Conservation (phyloP, 1,139 yeast genomes). For the Nakaseomyces delphensis region DNA sequence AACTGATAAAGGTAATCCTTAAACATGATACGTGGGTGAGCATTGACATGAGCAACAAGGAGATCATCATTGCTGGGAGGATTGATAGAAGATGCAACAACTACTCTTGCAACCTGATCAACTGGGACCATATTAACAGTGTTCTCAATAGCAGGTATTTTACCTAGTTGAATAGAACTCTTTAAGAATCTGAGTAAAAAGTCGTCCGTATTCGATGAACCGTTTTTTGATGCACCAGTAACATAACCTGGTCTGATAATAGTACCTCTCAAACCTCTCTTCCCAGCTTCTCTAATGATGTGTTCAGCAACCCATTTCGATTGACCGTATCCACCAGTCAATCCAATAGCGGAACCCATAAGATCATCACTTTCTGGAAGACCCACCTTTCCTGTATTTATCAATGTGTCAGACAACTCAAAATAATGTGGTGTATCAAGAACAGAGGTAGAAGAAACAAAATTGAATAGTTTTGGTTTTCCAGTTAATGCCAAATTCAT, state of each 20-base stretch:
- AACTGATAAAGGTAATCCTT: slow-evolving; percentile 63
- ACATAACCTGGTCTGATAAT: slow-evolving; percentile 95
- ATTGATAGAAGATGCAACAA: slow-evolving; percentile 70
- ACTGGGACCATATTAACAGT: slow-evolving; percentile 96
- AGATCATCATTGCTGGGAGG: slow-evolving; percentile 51
- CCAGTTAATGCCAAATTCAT: slow-evolving; percentile 73
- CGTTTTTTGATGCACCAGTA: slow-evolving; percentile 74
- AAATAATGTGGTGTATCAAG: slow-evolving; percentile 78
- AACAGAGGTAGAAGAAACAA: slow-evolving; percentile 92
- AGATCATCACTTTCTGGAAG: slow-evolving; percentile 75
- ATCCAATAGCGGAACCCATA: slow-evolving; percentile 68
- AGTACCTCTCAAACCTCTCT: slow-evolving; percentile 76
- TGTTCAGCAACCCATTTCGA: slow-evolving; percentile 96
- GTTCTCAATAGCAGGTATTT: slow-evolving; percentile 76
- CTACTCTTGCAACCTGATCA: slow-evolving; percentile 92
- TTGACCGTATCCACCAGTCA: slow-evolving; percentile 93
- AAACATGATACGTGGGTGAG: slow-evolving; percentile 84
- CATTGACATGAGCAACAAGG: slow-evolving; percentile 90
- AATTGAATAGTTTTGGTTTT: slow-evolving; percentile 75
- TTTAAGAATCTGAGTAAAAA: slow-evolving; percentile 88
- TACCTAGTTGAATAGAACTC: slow-evolving; percentile 84
- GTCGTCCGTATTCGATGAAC: slow-evolving; percentile 92
- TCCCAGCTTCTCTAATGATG: slow-evolving; percentile 79
- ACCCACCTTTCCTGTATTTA: slow-evolving; percentile 60
- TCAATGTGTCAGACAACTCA: slow-evolving; percentile 61